Evolutionary conservation across 1,139 yeast genomes (phyloP).

Genomic region (Scheffersomyces illinoinensis): DNA sequence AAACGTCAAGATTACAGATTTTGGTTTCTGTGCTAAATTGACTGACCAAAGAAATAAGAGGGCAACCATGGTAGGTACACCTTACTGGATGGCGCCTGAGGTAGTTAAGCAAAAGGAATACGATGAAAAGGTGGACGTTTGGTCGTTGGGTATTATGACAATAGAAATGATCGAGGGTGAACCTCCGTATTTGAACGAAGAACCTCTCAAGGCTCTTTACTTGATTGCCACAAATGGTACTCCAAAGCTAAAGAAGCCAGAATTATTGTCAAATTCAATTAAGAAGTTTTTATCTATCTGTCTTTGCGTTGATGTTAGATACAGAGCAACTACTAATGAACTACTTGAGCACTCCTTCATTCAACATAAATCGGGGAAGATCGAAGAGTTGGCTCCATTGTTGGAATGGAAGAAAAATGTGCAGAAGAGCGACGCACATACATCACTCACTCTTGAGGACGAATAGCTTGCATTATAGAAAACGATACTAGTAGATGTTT

Average conservation of each 20-base stretch:
- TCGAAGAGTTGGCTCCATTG: constrained; percentile 66
- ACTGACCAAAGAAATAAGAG: constrained; percentile 91
- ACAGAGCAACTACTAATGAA: constrained; percentile 89
- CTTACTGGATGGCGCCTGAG: constrained; percentile 99
- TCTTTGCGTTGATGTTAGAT: constrained; percentile 91
- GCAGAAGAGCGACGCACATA: neutral
- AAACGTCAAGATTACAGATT: constrained; percentile 93
- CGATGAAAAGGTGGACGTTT: constrained; percentile 95
- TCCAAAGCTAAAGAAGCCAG: constrained; percentile 90
- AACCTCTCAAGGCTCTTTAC: constrained; percentile 85
- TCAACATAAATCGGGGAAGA: constrained; percentile 64
- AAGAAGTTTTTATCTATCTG: constrained; percentile 89
- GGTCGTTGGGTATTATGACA: constrained; percentile 98
- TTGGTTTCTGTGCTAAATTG: constrained; percentile 96
- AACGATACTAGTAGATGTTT: neutral
- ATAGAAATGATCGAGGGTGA: constrained; percentile 98
- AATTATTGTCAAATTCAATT: constrained; percentile 69
- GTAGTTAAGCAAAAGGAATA: constrained; percentile 96
- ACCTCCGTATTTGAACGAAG: constrained; percentile 96
- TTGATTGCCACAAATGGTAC: constrained; percentile 97
- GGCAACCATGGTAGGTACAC: constrained; percentile 99
- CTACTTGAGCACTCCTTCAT: constrained; percentile 80
- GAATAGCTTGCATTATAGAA: neutral
- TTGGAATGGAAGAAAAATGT: constrained; percentile 60
- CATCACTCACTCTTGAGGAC: neutral